Evolutionary conservation across 140 eudicot species (phyloP), one percentile per base, ranked within the genome.

Genomic region (Oenanthe javanica): DNA sequence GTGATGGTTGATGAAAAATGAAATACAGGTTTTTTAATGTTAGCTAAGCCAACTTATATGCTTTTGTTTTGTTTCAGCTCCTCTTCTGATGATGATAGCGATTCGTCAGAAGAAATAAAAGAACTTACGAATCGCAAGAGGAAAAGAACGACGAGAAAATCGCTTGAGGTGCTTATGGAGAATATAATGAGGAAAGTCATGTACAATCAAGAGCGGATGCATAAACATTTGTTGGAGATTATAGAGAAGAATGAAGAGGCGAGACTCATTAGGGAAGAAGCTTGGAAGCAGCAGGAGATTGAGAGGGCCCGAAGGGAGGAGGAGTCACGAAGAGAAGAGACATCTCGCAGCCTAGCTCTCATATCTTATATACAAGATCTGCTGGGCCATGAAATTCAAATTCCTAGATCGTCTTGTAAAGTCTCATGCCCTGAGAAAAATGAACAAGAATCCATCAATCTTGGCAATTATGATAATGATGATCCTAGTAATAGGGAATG

Each of bases 181-280:
- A 80, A 71, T 70, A 79, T 87, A 85, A 74, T 85, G 83, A 72
- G 38, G 36, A 72, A 81, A 47, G 84, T 89, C 19, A 69, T 86
- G 55, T 72, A 86, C 47, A 91, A 84, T 82, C 96, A 89, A 40
- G 93, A 87, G 79, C 82, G 82, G 50, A 85, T 91, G 91, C 88
- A 91, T 50, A 83, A 42, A 71, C 87, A 89, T 13, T 75, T 91
- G 54, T 82, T 87, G 25, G 90, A 89, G 18, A 52, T 79, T 25
- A 48, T 89, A 49, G 93, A 91, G 79, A 85, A 79, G 71, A 86
- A 84, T 67, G 93, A 91, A 80, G 78, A 69, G 51, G 93, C 86
- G 79, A 84, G 90, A 69, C 81, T 87, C 61, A 63, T 42, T 38
- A 83, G 89, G 46, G 96, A 91, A 85, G 87, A 87, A 89, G 90